Evolutionary conservation across 148 eudicot genomes (phyloP).

Genomic region (Nepenthes mirabilis): DNA sequence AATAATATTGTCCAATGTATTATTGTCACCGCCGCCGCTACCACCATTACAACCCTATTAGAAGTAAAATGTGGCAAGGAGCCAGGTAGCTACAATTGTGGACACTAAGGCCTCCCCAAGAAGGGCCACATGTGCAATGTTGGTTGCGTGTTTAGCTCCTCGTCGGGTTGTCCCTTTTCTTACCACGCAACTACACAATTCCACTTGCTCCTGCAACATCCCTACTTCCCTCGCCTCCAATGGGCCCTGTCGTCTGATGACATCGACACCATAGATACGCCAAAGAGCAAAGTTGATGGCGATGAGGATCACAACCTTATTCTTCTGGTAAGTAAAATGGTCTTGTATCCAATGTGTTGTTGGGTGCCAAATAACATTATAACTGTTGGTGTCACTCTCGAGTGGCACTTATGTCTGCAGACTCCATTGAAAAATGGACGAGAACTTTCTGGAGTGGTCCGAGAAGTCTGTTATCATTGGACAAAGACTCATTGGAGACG

Average conservation of each 20-base stretch:
- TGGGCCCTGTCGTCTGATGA: conserved; percentile 68
- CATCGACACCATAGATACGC: conserved; percentile 17
- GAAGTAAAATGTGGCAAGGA: conserved; percentile 31
- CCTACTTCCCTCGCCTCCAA: conserved; percentile 19
- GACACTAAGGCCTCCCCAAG: conserved; percentile 77
- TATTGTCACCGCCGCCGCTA: conserved; percentile 8
- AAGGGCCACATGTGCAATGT: conserved; percentile 59
- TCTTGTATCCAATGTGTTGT: no score
- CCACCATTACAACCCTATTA: conserved; percentile 22
- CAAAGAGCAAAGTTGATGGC: conserved; percentile 11
- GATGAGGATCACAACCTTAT: background rate
- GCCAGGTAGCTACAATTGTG: conserved; percentile 79
- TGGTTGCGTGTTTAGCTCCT: conserved; percentile 7
- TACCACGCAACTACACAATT: conserved; percentile 4
- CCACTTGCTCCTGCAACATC: conserved; percentile 1
- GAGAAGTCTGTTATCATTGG: no score
- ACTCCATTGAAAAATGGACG: no score
- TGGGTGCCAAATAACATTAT: no score
- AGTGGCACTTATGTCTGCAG: no score
- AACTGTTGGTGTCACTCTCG: no score
- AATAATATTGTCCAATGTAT: no score
- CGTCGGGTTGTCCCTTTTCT: background rate
- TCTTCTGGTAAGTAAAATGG: no score
- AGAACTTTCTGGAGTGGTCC: no score
- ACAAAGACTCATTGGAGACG: no score